Conservation (phyloP, 192 early-diverging fungal species). For the Piromyces finnis region DNA sequence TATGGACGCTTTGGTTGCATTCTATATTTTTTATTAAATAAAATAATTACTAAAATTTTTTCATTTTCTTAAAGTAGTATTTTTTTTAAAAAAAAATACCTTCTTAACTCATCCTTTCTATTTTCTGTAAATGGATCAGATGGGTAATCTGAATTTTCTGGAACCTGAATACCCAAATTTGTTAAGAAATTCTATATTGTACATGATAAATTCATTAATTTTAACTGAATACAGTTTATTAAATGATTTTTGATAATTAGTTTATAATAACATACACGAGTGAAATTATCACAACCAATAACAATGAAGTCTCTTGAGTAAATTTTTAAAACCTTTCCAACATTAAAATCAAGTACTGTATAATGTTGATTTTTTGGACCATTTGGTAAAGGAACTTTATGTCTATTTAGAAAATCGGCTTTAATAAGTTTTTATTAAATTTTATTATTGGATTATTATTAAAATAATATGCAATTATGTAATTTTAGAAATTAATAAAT, state of each 20-base stretch:
- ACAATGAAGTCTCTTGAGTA: constrained; percentile 1
- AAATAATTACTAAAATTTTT: too few relatives aligned
- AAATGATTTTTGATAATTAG: too few relatives aligned
- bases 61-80: too few relatives aligned
- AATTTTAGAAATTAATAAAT: too few relatives aligned
- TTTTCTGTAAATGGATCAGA: neutral
- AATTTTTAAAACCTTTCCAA: constrained; percentile 2
- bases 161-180: neutral
- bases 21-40: neutral
- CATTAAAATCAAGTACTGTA: neutral
- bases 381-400: neutral
- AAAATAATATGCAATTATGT: too few relatives aligned
- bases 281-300: constrained; percentile 3
- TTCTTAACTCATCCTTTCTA: neutral
- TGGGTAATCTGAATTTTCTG: neutral
- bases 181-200: neutral
- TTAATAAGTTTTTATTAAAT: too few relatives aligned
- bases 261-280: neutral
- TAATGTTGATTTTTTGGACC: neutral
- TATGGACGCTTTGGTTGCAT: neutral
- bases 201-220: too few relatives aligned
- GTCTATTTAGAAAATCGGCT: neutral
- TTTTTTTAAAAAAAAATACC: too few relatives aligned
- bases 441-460: too few relatives aligned
- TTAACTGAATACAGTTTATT: too few relatives aligned